Evolutionary conservation across 345 rosid genomes (phyloP).

Genomic region (Sisymbrium irio): DNA sequence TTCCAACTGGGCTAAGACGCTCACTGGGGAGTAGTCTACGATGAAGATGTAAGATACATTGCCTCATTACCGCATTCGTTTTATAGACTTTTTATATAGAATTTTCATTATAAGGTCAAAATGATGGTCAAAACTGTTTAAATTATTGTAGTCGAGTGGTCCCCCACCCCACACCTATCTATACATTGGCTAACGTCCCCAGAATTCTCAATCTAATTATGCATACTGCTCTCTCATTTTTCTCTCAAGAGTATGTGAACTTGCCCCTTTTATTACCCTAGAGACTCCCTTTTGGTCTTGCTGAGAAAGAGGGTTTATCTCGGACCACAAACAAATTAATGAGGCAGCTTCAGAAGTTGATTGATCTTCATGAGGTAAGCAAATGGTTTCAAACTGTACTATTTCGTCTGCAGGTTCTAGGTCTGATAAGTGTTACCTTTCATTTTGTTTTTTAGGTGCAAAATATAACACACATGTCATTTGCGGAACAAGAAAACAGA

Average conservation of each 20-base stretch:
- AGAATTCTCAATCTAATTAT: slow-evolving; percentile 64
- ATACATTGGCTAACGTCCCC: slow-evolving; percentile 53
- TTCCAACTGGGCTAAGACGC: slow-evolving; percentile 82
- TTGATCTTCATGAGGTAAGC: slow-evolving; percentile 67
- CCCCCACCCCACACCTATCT: slow-evolving; percentile 64
- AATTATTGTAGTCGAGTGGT: slow-evolving; percentile 50
- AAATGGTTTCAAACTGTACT: not conserved
- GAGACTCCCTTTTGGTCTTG: slow-evolving; percentile 73
- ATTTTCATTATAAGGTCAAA: not conserved
- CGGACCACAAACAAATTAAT: slow-evolving; percentile 57
- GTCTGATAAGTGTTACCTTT: slow-evolving; percentile 5
- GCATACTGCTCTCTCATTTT: not conserved
- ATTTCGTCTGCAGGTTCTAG: not conserved
- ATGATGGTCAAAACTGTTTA: not conserved
- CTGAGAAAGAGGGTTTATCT: too few relatives aligned
- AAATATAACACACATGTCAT: slow-evolving; percentile 64
- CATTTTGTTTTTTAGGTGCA: slow-evolving; percentile 36
- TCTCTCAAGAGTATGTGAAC: not conserved
- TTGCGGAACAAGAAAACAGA: slow-evolving; percentile 66
- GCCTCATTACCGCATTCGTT: not conserved
- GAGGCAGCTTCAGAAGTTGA: too few relatives aligned
- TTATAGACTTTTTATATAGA: not conserved
- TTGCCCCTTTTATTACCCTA: slow-evolving; percentile 23
- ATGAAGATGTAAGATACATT: slow-evolving; percentile 71
- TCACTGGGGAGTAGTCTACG: slow-evolving; percentile 89